Base-by-base conservation (phyloP, 441 rosid species). In the Capsella rubella region DNA sequence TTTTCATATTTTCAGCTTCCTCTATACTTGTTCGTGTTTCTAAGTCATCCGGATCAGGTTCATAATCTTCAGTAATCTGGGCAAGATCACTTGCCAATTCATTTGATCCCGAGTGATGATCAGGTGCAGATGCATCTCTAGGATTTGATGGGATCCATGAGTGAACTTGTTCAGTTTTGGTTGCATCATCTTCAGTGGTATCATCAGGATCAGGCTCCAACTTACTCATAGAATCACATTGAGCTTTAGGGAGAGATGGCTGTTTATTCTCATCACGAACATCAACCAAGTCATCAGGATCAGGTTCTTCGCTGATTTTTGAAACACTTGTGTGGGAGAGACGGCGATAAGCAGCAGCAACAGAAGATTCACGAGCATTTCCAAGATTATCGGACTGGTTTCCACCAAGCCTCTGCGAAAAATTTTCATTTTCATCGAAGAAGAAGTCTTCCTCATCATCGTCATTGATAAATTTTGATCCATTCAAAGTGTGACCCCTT, bases 291-390 rank as follows among this genome's bases (percentile, higher is more conserved):
- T 87, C 90, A 85, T 90, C 92, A 27, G 83, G 86, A 62, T 89
- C 91, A 65, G 93, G 88, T 79, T 90, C 95, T 65, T 81, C 84
- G 10, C 71, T 75, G n/a, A 50, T 79, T 82, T 83, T 83, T 54
- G 85, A 78, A 75, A 27, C 75, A 55, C 82, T 75, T 51, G 80
- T 65, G 49, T 73, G 67, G 58, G 77, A 85, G 58, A 86, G 72
- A 73, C 96, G 95, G 55, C 55, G 84, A 82, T 81, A 91, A 59
- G 98, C 98, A 87, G 99, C 99, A 78, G 87, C 84, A 71, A 89
- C 95, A 13, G 97, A 91, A 54, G 97, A 82, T 45, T 79, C 88
- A 51, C 93, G 93, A 37, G 94, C 97, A 86, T 80, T 83, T 58
- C 76, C 88, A 52, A 84, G 71, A 68, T 82, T 82, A 74, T 81